These are phyloP conservation scores for Stagonosporopsis rhizophila DNA, from an alignment of 2,329 filamentous ascomycete genomes.

Conservation along the genomic window DNA sequence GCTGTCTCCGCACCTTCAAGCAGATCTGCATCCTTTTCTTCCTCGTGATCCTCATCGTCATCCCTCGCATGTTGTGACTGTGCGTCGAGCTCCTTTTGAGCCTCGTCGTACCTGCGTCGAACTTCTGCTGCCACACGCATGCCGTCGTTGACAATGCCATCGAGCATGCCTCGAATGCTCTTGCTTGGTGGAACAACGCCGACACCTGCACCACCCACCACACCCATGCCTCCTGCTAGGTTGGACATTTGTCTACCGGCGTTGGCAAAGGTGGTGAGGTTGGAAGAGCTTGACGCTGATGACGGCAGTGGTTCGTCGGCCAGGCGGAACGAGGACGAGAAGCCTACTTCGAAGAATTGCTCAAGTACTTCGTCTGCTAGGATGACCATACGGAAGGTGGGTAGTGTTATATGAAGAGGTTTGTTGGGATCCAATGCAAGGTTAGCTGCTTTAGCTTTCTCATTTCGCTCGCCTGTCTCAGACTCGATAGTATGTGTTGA, in stretches of 20 bases:
- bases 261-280: constrained; percentile 85
- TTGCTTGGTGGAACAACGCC: constrained; percentile 70
- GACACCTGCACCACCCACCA: constrained; percentile 52
- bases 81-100: constrained; percentile 87
- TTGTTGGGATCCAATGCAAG: constrained; percentile 90
- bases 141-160: constrained; percentile 97
- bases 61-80: constrained; percentile 67
- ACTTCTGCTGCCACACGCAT: constrained; percentile 97
- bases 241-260: constrained; percentile 59
- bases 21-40: constrained; percentile 53
- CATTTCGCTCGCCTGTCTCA: constrained; percentile 42
- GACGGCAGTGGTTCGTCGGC: constrained; percentile 67
- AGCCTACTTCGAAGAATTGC: constrained; percentile 96
- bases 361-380: constrained; percentile 94
- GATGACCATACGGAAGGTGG: constrained; percentile 98
- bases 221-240: constrained; percentile 50
- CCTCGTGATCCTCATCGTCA: constrained; percentile 69
- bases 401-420: constrained; percentile 92
- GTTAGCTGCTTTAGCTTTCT: constrained; percentile 79
- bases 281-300: constrained; percentile 64
- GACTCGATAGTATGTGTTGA: constrained; percentile 34
- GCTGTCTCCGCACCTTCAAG: constrained; percentile 59
- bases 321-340: constrained; percentile 90
- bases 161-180: constrained; percentile 87
- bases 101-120: constrained; percentile 90